Evolutionary conservation across 1,284 basidiomycete genomes (phyloP), one percentile per base, ranked within the genome.

Genomic region (Heterobasidion annosum): DNA sequence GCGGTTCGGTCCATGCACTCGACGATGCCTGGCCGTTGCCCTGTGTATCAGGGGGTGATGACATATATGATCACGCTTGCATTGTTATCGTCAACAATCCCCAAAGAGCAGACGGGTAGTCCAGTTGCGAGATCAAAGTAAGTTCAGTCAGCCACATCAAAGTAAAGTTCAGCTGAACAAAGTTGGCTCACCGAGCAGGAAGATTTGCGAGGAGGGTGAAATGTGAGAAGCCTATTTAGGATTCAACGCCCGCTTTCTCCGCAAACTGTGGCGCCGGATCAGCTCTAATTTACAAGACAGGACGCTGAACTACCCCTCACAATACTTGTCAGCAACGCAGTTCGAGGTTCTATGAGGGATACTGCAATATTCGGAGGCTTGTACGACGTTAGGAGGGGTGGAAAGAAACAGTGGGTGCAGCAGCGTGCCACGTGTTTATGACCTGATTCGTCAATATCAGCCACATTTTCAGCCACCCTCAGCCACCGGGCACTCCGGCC

Each of bases 1-100:
- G 91, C 0, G 91, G 91, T 60, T 87, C 87, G 8, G 82, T 85
- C 87, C 80, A 90, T 37, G 78, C 74, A 25, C 67, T 68, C 13
- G 72, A 58, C 8, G 74, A 64, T 48, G 68, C 35, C n/a, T 56
- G 54, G 19, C 34, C 46, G 57, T 61, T 48, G 33, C 18, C 18
- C 48, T 50, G 48, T 12, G 12, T 52, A 51, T 57, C 56, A n/a
- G 56, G 54, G 34, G 61, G 57, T 16, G 59, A 61, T 5, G 59
- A 58, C 56, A 57, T 57, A 50, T 33, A 54, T 34, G 50, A 49
- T 35, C 13, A 35, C 18, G n/a, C 51, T 25, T 56, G 19, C 64
- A 71, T 70, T 34, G 60, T 56, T 64, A 55, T 44, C n/a, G 15
- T 43, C 44, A 15, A 25, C 15, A 37, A 49, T 8, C 25, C 25